phyloP scores from a whole-genome alignment of 1,284 basidiomycete species.

The Fistulina hepatica region DNA sequence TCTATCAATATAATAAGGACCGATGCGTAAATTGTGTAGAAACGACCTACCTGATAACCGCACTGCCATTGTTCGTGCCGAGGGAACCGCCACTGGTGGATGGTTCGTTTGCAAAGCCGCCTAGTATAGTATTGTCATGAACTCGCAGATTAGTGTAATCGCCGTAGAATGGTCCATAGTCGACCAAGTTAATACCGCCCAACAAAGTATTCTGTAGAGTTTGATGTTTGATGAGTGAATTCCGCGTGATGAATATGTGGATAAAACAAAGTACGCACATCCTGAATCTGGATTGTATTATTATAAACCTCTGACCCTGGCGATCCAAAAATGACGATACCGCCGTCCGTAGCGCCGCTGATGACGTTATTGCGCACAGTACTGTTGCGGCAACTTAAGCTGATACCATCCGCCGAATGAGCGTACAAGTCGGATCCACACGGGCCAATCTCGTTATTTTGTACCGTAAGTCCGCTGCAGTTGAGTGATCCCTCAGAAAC shows the following conservation, averaged over 20 bases:
- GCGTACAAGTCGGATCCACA: neutral
- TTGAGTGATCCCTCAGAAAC: neutral
- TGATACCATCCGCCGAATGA: neutral
- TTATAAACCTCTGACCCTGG: neutral
- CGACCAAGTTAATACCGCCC: neutral
- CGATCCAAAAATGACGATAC: neutral
- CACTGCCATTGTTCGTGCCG: too few species aligned
- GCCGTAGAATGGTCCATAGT: neutral
- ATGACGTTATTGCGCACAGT: neutral
- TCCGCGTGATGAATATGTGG: constrained; percentile 1
- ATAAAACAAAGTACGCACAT: constrained; percentile 21
- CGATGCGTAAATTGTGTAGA: neutral
- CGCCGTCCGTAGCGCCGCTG: neutral
- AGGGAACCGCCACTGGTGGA: neutral
- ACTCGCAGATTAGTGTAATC: neutral
- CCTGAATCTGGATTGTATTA: constrained; percentile 40
- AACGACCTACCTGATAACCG: too few species aligned
- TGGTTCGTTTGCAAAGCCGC: neutral
- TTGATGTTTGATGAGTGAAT: neutral
- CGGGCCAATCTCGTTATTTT: neutral
- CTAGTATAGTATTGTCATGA: neutral
- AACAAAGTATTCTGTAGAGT: neutral
- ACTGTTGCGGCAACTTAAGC: neutral
- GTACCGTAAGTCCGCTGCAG: neutral
- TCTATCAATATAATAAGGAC: neutral